Base-by-base conservation (phyloP, 169 alveolate species). In the Plasmodium knowlesi region DNA sequence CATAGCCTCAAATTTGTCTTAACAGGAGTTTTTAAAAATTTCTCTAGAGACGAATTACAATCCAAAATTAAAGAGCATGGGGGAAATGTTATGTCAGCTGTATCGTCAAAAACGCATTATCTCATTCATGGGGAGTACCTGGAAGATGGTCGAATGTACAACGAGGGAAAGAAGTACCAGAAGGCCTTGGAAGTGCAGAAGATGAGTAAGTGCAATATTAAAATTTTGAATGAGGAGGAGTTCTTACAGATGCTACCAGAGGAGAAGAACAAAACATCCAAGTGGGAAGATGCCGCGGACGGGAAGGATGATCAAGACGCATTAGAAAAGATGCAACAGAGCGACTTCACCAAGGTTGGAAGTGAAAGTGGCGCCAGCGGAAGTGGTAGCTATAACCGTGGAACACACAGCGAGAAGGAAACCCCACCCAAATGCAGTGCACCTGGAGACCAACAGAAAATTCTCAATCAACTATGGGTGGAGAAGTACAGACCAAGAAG, bases 71-170 rank as follows among this genome's bases (percentile, higher is more conserved):
- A 96, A 85, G 95, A 96, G 82, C 94, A 97, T 22, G 99, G 99
- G 0, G 99, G 99, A 3, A 95, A 97, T 74, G 97, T 97, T 0
- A 98, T 98, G 34, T 84, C 97, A 0, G 98, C 98, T 28, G 99
- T 98, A 0, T 97, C 98, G 86, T 97, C 98, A 2, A 96, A 95
- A 83, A 98, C 99, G 0, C 96, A 97, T 81, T 98, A 96, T 86
- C 95, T 99, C 84, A 97, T 99, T 9, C 98, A 96, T 83, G 99
- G 99, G 0, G 96, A 96, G 30, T 94, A 94, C 61, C 95, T 99
- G 50, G 99, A 99, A 92, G 99, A 99, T 95, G 99, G 99, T n/a
- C 95, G 99, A 71, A 95, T 95, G 34, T 97, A 85, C 80, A 94
- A 92, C 28, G 95, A 97, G 71, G 99, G 99, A 3, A 91, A 93